Base-by-base conservation (phyloP, 148 eudicot species). In the Camellia lanceoleosa region DNA sequence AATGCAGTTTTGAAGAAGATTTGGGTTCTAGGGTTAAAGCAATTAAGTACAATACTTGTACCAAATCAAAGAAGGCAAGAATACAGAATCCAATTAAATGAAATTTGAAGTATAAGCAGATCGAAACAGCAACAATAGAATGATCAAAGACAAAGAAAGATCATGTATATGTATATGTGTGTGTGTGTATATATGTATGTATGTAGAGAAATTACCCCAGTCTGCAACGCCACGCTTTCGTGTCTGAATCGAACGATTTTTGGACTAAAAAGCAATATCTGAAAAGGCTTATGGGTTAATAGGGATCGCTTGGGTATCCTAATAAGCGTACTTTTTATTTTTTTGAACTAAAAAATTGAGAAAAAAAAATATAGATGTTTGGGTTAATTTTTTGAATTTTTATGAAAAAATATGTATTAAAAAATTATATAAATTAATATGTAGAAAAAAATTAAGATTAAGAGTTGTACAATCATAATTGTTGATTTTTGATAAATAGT, bases 151-250 rank as follows among this genome's bases (percentile, higher is more conserved):
- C 38, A 63, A 63, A 63, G 30, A 63, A 0, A 20, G 41, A 63
- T 15, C 2, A 8, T 6, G 16, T 60, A 55, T 55, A 60, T 19
- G 19, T 5, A 30, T 30, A 59, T 30, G 18, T 1, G 2, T 1
- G 20, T 19, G 23, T 23, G 23, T 23, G 23, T 23, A 23, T 23
- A 23, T 23, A 23, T 23, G 23, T 23, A 23, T 23, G 23, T 23
- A 23, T 23, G 77, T 43, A 73, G 55, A 60, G 63, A 55, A 65
- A 67, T 79, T 42, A 94, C 87, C 19, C 98, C 97, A 19, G 91
- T 91, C 75, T 92, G 98, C 95, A 92, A 87, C 89, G 97, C 97
- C 97, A 93, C 91, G 30, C 7, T 71, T 76, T 15, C 60, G 68
- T 2, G 46, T 47, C 76, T 2, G 51, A 55, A 65, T 46, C 46